Base-by-base conservation (phyloP, 2,329 filamentous ascomycete genomes). In the Hansfordia pulvinata region DNA sequence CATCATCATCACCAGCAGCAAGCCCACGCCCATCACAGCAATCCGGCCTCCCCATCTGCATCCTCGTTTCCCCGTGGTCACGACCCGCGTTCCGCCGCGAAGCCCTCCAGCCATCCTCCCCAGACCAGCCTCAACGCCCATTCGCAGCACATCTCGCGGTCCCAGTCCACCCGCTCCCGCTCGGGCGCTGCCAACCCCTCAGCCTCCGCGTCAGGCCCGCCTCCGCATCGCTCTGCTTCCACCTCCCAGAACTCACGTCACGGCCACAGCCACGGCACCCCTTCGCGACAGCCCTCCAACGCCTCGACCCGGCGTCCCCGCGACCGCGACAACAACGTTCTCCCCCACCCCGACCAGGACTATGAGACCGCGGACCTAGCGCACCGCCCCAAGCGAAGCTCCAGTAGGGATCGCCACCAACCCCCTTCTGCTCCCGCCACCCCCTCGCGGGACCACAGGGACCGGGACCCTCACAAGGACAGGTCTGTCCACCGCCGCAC, bases 341-440 rank as follows among this genome's bases (percentile, higher is more conserved):
- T 56, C 27, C 56, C 58, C 29, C 72, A 77, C 43, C 64, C n/a
- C n/a, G n/a, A n/a, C n/a, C n/a, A 76, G 50, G 81, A 90, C 54
- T 76, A 75, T 60, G 82, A 88, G 55, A 67, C 75, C 41, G 62
- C 66, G 42, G 76, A 76, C 58, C 52, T 80, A 57, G 67, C 70
- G 42, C 60, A 66, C 28, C 58, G 69, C 56, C 39, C 64, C 61
- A 54, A 72, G 68, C 67, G 73, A 54, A 74, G 65, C 56, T 64
- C 69, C 33, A 78, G 73, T 41, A 66, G 64, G 48, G 77, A 82
- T 43, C 62, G 64, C 33, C 62, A 50, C 42, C 46, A 38, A 39
- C 50, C 54, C 37, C 46, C 48, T 40, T 44, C 52, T 62, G 39
- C 67, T 64, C 50, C 60, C 63, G 50, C 72, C 71, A 41, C 63